Evolutionary conservation across 345 rosid genomes (phyloP).

Genomic region (Bruguiera gymnorhiza): DNA sequence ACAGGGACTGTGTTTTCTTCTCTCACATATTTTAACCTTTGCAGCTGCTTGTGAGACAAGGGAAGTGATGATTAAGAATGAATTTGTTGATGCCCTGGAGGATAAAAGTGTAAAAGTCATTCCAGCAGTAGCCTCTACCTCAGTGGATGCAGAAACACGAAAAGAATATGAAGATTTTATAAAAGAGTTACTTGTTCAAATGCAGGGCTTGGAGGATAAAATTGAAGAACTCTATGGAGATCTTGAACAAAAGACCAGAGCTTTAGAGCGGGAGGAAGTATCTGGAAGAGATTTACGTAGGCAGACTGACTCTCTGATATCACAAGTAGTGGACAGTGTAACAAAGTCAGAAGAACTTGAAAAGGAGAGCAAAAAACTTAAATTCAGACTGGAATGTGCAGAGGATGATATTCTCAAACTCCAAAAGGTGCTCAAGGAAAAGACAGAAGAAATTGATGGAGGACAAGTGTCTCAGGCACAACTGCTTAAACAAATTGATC

Average conservation of each 20-base stretch:
- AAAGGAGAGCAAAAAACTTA: constrained; percentile 41
- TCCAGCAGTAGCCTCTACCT: too few species aligned
- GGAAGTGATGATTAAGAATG: not conserved
- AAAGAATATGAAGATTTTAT: too few species aligned
- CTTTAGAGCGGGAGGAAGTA: constrained; percentile 33
- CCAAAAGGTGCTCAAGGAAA: constrained; percentile 37
- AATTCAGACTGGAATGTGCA: constrained; percentile 30
- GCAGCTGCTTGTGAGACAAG: not conserved
- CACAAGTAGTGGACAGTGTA: constrained; percentile 24
- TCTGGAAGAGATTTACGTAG: constrained; percentile 32
- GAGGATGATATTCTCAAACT: constrained; percentile 46
- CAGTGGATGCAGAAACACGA: too few species aligned
- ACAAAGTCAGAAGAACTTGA: constrained; percentile 27
- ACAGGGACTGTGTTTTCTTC: not conserved
- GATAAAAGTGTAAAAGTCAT: too few species aligned
- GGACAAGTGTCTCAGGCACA: constrained; percentile 32
- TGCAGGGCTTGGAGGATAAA: constrained; percentile 12
- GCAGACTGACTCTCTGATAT: constrained; percentile 31
- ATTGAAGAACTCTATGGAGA: constrained; percentile 42
- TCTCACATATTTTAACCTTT: not conserved
- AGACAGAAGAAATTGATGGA: constrained; percentile 37
- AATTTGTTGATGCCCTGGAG: not conserved
- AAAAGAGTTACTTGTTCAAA: too few species aligned
- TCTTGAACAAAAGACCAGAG: constrained; percentile 31
- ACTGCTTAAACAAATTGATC: constrained; percentile 39